phyloP scores from a whole-genome alignment of 1,284 basidiomycete species.

The Pterulicium gracile region DNA sequence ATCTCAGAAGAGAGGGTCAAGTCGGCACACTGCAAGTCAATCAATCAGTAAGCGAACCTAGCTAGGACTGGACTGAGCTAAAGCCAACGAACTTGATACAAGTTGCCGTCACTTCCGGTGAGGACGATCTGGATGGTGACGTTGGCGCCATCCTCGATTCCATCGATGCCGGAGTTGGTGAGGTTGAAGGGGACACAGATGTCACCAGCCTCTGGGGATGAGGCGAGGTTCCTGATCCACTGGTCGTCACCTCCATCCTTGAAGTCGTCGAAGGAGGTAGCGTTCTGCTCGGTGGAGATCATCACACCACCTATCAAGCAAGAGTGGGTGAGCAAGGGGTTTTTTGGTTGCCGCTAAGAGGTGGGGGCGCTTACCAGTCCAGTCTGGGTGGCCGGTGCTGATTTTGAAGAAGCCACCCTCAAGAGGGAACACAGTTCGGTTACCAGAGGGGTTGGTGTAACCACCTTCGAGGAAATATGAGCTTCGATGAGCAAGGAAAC shows the following conservation, averaged over 20 bases:
- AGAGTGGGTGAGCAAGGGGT: neutral
- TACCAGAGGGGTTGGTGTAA: constrained; percentile 27
- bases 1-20: constrained; percentile 34
- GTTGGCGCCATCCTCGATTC: constrained; percentile 34
- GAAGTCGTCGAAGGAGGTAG: constrained; percentile 44
- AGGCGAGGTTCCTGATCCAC: constrained; percentile 28
- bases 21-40: constrained; percentile 40
- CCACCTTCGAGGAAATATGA: constrained; percentile 29
- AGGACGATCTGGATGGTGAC: constrained; percentile 37
- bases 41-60: no score
- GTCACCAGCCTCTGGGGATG: constrained; percentile 31
- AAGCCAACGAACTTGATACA: constrained; percentile 35
- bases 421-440: constrained; percentile 48
- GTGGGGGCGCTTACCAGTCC: constrained; percentile 21
- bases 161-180: constrained; percentile 28
- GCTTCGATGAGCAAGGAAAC: neutral
- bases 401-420: constrained; percentile 29
- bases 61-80: no score
- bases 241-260: constrained; percentile 26
- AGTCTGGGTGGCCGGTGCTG: constrained; percentile 28
- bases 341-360: neutral
- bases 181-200: constrained; percentile 47
- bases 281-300: constrained; percentile 33
- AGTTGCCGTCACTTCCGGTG: constrained; percentile 38
- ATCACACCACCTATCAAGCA: constrained; percentile 26